phyloP scores from a whole-genome alignment of 1,284 basidiomycete genomes.

The Tremellales sp. region DNA sequence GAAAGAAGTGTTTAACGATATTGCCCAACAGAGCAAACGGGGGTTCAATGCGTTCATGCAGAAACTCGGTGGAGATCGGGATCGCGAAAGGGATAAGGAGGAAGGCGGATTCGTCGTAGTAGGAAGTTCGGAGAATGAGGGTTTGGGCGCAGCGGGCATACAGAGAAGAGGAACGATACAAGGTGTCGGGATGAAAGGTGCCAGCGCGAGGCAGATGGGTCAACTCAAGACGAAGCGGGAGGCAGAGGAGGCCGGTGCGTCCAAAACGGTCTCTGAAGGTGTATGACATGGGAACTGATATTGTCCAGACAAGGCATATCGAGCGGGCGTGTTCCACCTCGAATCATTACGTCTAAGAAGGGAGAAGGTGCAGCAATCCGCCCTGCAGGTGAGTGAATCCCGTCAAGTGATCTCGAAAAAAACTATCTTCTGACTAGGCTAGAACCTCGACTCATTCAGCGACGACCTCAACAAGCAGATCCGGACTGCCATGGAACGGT shows the following conservation, averaged over 20 bases:
- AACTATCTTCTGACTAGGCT: no score
- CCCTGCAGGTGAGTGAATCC: constrained; percentile 58
- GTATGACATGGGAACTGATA: neutral
- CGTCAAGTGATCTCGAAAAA: neutral
- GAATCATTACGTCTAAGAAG: constrained; percentile 83
- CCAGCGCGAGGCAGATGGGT: constrained; percentile 53
- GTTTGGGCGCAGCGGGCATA: constrained; percentile 9
- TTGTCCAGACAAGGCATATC: constrained; percentile 77
- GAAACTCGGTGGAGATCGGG: constrained; percentile 41
- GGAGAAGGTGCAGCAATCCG: constrained; percentile 75
- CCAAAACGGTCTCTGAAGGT: neutral
- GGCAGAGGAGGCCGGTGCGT: constrained; percentile 80
- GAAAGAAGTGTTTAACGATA: constrained; percentile 46
- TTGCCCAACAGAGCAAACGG: constrained; percentile 45
- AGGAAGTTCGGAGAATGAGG: constrained; percentile 7
- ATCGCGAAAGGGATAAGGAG: constrained; percentile 22
- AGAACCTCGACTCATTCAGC: constrained; percentile 73
- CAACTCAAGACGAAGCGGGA: constrained; percentile 79
- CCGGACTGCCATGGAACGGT: constrained; percentile 63
- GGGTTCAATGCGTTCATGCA: constrained; percentile 46
- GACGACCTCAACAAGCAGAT: constrained; percentile 66
- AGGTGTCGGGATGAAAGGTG: constrained; percentile 11
- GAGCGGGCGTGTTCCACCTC: constrained; percentile 84
- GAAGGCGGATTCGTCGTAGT: constrained; percentile 18
- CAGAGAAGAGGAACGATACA: constrained; percentile 15